Conservation (phyloP, 176 grass and related monocot genomes). For the Zizania latifolia region DNA sequence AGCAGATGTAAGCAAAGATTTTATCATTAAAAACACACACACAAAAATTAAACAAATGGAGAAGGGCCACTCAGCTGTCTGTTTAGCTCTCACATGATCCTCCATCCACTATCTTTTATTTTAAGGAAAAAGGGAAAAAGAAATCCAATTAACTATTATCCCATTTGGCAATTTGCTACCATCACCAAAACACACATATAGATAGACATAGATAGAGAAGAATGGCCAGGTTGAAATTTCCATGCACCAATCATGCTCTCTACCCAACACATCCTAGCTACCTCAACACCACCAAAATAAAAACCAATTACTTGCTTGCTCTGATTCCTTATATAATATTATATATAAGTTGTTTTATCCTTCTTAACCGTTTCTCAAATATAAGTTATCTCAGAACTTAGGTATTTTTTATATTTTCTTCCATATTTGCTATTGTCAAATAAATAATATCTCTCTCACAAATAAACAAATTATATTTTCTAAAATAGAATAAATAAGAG, state of each 20-base stretch:
- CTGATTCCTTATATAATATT: too few species aligned
- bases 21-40: background rate
- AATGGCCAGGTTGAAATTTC: constrained; percentile 27
- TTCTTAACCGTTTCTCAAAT: too few species aligned
- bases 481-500: too few species aligned
- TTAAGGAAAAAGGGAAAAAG: constrained; percentile 7
- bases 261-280: constrained; percentile 1
- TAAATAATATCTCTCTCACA: too few species aligned
- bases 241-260: constrained; percentile 40
- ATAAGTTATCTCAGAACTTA: too few species aligned
- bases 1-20: background rate
- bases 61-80: constrained; percentile 15
- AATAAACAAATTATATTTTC: too few species aligned
- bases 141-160: constrained; percentile 2
- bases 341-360: too few species aligned
- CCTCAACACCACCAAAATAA: background rate
- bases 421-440: too few species aligned
- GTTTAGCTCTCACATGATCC: constrained; percentile 20
- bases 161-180: constrained; percentile 25
- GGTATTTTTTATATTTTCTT: too few species aligned
- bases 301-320: too few species aligned
- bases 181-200: background rate
- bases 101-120: constrained; percentile 37
- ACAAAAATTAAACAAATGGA: constrained; percentile 30
- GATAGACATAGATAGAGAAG: background rate